Base-by-base conservation (phyloP, 148 eudicot species). In the Mesembryanthemum crystallinum region DNA sequence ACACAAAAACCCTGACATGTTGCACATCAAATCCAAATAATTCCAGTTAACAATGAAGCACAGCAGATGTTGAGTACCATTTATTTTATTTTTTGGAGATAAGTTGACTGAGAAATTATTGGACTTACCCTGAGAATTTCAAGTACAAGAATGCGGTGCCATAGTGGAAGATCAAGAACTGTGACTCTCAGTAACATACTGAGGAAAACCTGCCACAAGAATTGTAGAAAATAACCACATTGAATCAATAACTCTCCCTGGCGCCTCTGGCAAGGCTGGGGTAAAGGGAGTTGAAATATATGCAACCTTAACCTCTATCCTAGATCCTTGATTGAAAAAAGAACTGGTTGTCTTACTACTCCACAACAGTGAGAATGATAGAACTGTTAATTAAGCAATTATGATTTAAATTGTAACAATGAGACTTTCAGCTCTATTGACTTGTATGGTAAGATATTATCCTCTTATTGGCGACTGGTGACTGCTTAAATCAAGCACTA, bases 71-170 rank as follows among this genome's bases (percentile, higher is more conserved):
- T 66, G 5, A 63, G 47, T 28, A 37, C 25, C 43, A 57, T 55
- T 23, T 23, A 4, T 57, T 21, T 23, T 23, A n/a, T 23, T 57
- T 21, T 17, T n/a, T 59, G 1, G 14, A 57, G 14, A 57, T 57
- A 21, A 60, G 64, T 25, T 14, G 68, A 47, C 63, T 52, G 6
- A n/a, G 73, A 47, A 28, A 37, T 71, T 42, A 71, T n/a, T 11
- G 35, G 58, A 74, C 78, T 74, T 91, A 96, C 99, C 97, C 99
- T 89, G 78, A 96, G 77, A 73, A 92, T 88, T 88, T 96, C 99
- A 83, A 96, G 99, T 52, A 96, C 99, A 84, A 96, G 96, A 82
- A 96, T 96, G 37, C 90, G 96, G 79, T 92, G 98, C 99, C 99
- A 96, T 54, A 96, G 83, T 39, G 99, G 99, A 67, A 96, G 79